These are phyloP conservation scores for Fusarium heterosporum DNA, from an alignment of 2,329 filamentous ascomycete genomes.

Conservation along the genomic window DNA sequence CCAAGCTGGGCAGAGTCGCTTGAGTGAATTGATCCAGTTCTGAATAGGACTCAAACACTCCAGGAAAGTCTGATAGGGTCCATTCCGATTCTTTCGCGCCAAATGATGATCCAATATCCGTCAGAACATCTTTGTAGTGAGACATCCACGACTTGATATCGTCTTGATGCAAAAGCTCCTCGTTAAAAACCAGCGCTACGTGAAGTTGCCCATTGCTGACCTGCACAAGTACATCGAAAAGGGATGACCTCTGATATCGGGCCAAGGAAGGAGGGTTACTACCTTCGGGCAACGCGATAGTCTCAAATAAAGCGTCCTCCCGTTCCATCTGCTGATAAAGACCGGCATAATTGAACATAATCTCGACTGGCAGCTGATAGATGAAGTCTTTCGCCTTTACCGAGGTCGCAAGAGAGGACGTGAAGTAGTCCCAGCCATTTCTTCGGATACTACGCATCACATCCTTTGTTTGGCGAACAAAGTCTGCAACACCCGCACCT, in stretches of 20 bases:
- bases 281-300: background rate
- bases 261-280: background rate
- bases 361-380: no score
- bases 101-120: background rate
- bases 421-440: background rate
- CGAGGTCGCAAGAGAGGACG: background rate
- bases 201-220: background rate
- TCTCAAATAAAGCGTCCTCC: background rate
- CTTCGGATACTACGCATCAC: background rate
- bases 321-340: background rate
- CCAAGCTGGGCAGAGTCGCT: background rate
- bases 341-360: background rate
- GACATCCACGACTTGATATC: background rate
- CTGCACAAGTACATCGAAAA: background rate
- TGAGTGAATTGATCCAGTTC: background rate
- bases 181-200: background rate
- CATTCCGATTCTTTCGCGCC: background rate
- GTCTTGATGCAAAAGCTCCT: background rate
- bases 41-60: background rate
- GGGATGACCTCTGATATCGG: background rate
- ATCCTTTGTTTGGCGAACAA: background rate
- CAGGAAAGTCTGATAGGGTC: background rate
- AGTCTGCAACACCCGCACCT: background rate
- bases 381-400: no score
- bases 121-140: background rate